Base-by-base conservation (phyloP, 1,284 basidiomycete species). In the Austropuccinia psidii region DNA sequence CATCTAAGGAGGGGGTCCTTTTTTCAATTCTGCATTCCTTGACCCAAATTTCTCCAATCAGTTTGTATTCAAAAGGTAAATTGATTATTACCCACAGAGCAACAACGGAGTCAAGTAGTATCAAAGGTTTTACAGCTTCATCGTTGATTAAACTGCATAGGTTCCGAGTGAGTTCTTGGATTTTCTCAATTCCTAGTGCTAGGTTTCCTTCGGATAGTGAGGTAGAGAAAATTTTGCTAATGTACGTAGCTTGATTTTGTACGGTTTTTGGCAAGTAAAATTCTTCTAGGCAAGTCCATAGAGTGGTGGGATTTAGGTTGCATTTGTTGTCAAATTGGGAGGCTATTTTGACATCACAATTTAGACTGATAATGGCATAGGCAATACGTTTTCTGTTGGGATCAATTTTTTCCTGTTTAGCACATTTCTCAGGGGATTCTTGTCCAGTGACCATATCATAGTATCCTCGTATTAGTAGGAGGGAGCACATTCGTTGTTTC, bases 21-120 rank as follows among this genome's bases (percentile, higher is more conserved):
- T 58, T 58, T 58, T 58, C 29, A 11, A 58, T 58, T 35, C 41
- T n/a, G 7, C 55, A 58, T 58, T 58, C 41, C 21, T 58, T 58
- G 7, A 58, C 41, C 9, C 35, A 37, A 9, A 58, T n/a, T 35
- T 58, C 31, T 8, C 55, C 55, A 35, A 37, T 37, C 8, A 58
- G 35, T 31, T 58, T 58, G 55, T 29, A 57, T 24, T 57, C 29
- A 6, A 29, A 24, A 4, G 54, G 54, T 5, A 57, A 31, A 45
- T 45, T 45, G n/a, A 45, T 45, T 11, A 45, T 45, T n/a, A n/a
- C 43, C n/a, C n/a, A n/a, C 43, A 31, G 27, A 11, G 54, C 54
- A 11, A 57, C 35, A 27, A 57, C 54, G 35, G 54, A 57, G n/a
- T 31, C 54, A 27, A 57, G 29, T 11, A 57, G 29, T 19, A 15